Base-by-base conservation (phyloP, 192 early-diverging fungal species). In the Neocallimastix lanati region DNA sequence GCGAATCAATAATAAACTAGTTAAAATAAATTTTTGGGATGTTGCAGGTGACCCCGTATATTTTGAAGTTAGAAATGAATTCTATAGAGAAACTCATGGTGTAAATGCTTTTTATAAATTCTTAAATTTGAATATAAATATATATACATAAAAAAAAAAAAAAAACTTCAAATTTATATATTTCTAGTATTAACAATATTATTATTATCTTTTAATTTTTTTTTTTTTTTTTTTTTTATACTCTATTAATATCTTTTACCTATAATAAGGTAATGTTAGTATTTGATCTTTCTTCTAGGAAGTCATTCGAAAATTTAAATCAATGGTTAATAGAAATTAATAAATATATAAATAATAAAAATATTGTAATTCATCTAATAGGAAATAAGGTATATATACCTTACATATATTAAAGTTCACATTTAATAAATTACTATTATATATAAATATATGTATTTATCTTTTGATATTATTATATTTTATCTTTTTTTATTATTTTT, bases 11-110 rank as follows among this genome's bases (percentile, higher is more conserved):
- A 58, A 77, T 38, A 50, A 33, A 28, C 15, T 50, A 87, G 89
- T 90, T 13, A 90, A 90, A 82, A 83, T 90, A 21, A 89, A 88
- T 78, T 90, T 90, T 83, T 90, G 89, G 89, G 89, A 90, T 81
- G 80, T 85, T 77, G 86, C 85, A 28, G 89, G 89, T 0, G 86
- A 90, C 80, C 84, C 82, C 9, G 79, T 83, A 28, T 89, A 88
- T 81, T 84, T 83, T 79, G 88, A 88, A 30, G 87, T 90, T 37
- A 85, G 89, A 13, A 90, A 88, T 78, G 89, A 90, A 82, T 90
- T 90, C 78, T 90, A 90, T 81, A 88, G 86, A 78, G 89, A 89
- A 80, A 89, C 87, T 7, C 84, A 88, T 78, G 87, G 83, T 4
- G 86, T 88, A 78, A 81, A 77, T 33, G 1, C 13, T 77, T 29